Evolutionary conservation across 2,329 filamentous ascomycete species (phyloP).

Genomic region (Penicillium sumatraense): DNA sequence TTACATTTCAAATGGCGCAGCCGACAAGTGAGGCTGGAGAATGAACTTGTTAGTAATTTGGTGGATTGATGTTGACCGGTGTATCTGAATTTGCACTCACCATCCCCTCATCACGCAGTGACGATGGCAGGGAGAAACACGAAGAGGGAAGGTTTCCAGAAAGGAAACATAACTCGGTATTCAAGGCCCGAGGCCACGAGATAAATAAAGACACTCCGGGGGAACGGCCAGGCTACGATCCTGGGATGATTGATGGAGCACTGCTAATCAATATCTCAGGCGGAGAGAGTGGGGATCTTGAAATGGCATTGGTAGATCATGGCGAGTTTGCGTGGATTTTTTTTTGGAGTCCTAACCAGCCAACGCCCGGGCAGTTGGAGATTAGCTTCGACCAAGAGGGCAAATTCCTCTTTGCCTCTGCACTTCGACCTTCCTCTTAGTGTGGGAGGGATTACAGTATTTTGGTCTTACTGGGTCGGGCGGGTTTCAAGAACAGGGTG

Average conservation of each 20-base stretch:
- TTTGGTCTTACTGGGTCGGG: slow-evolving; percentile 3
- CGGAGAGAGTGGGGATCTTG: slow-evolving; percentile 14
- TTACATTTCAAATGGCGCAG: slow-evolving; percentile 45
- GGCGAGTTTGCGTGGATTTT: slow-evolving; percentile 9
- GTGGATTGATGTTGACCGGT: not conserved
- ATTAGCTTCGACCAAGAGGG: slow-evolving; percentile 16
- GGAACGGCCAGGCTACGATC: slow-evolving; percentile 3
- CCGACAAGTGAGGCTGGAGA: slow-evolving; percentile 40
- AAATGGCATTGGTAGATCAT: slow-evolving; percentile 17
- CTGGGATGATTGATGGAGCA: slow-evolving; percentile 7
- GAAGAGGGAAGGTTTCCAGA: slow-evolving; percentile 30
- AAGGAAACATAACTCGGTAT: slow-evolving; percentile 23
- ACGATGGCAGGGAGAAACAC: slow-evolving; percentile 21
- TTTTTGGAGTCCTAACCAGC: slow-evolving; percentile 19
- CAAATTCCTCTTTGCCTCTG: not conserved
- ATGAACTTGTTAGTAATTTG: not conserved
- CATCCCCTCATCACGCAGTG: slow-evolving; percentile 45
- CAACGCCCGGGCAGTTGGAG: slow-evolving; percentile 19
- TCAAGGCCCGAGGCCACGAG: slow-evolving; percentile 13
- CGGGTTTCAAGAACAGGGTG: slow-evolving; percentile 11
- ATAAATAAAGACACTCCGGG: slow-evolving; percentile 15
- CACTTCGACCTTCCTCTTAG: not conserved
- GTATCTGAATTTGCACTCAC: slow-evolving; percentile 29
- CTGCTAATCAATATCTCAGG: slow-evolving; percentile 12
- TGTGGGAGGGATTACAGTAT: not conserved